phyloP scores from a whole-genome alignment of 108 stramenopile genomes.

The Fragilaria radians region DNA sequence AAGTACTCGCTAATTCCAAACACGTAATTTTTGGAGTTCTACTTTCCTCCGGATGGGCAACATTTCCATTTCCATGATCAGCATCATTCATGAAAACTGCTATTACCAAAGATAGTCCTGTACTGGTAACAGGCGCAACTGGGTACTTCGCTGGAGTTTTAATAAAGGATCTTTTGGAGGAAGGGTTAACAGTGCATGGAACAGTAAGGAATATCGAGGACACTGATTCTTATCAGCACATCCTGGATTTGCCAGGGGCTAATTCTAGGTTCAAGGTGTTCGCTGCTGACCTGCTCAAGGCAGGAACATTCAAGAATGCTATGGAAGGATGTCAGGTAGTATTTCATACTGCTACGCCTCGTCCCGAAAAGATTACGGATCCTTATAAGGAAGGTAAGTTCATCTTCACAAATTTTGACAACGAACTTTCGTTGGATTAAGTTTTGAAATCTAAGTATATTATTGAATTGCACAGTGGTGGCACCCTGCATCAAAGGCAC shows the following conservation, averaged over 20 bases:
- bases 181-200: conserved; percentile 19
- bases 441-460: neutral
- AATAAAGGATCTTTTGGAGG: conserved; percentile 8
- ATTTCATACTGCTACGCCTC: conserved; percentile 20
- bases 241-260: conserved; percentile 14
- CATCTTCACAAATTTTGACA: neutral
- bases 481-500: neutral
- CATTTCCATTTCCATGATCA: too few species aligned
- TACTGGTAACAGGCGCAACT: conserved; percentile 1
- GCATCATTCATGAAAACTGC: too few species aligned
- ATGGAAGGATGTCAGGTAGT: conserved; percentile 13
- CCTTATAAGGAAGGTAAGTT: conserved; percentile 4
- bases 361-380: conserved; percentile 1
- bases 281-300: conserved; percentile 7
- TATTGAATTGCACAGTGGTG: neutral
- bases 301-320: conserved; percentile 12
- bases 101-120: neutral
- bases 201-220: conserved; percentile 13
- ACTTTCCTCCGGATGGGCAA: too few species aligned
- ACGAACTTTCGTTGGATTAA: too few species aligned
- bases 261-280: conserved; percentile 9
- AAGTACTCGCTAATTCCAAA: too few species aligned
- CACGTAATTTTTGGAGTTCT: too few species aligned
- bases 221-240: conserved; percentile 8
- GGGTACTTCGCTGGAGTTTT: conserved; percentile 27